phyloP scores from a whole-genome alignment of 257 asterid species.

The Euphrasia confusa region DNA sequence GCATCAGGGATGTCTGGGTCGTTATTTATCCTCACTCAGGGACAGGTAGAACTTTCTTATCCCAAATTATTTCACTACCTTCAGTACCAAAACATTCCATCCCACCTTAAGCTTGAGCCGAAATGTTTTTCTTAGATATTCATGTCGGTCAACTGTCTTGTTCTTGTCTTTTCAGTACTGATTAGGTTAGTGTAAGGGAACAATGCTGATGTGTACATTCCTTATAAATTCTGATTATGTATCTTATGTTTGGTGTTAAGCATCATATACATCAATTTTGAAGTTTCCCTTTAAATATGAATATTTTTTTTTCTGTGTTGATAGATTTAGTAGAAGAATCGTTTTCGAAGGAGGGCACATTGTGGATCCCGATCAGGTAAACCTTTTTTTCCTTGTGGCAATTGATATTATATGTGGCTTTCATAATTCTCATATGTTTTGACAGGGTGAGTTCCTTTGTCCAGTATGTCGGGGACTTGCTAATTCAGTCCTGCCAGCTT shows the following conservation, averaged over 20 bases:
- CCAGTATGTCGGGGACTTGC: constrained; percentile 98
- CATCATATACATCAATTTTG: constrained; percentile 1
- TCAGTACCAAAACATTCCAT: no score
- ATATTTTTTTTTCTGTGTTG: constrained; percentile 18
- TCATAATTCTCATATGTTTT: constrained; percentile 27
- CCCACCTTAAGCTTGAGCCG: no score
- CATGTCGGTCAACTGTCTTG: no score
- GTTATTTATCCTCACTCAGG: constrained; percentile 77
- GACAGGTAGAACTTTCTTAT: constrained; percentile 57
- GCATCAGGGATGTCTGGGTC: constrained; percentile 95
- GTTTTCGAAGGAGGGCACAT: constrained; percentile 94
- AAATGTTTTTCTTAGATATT: no score
- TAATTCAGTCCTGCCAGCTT: constrained; percentile 70
- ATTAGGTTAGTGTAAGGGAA: no score
- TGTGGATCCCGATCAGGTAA: constrained; percentile 96
- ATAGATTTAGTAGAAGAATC: constrained; percentile 76
- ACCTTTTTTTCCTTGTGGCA: constrained; percentile 12
- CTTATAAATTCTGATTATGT: no score
- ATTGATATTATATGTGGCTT: constrained; percentile 22
- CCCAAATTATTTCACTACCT: no score
- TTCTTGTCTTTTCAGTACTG: no score
- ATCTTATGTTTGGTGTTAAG: constrained; percentile 16
- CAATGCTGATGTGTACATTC: no score
- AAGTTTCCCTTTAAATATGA: constrained; percentile 15
- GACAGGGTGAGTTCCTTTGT: constrained; percentile 96